These are phyloP conservation scores for Paramecium octaurelia DNA, from an alignment of 73 alveolate species.

Conservation along the genomic window DNA sequence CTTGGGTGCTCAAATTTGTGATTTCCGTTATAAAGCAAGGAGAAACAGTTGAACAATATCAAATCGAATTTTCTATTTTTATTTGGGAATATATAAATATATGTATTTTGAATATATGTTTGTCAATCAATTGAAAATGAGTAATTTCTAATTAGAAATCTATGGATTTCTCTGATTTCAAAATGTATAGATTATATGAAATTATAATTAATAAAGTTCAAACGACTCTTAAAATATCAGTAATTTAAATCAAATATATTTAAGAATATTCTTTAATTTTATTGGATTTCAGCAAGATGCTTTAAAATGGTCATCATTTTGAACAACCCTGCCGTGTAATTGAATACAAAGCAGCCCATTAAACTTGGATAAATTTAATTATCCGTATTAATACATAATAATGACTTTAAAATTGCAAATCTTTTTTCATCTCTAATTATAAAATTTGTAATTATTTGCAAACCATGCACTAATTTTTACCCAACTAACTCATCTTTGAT, in stretches of 20 bases:
- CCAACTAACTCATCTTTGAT: neutral
- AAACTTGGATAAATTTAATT: neutral
- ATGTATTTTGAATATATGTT: neutral
- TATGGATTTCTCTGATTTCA: neutral
- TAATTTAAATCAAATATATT: neutral
- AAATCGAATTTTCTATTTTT: neutral
- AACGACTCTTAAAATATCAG: neutral
- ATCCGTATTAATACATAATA: neutral
- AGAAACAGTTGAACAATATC: no score
- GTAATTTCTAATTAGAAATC: neutral
- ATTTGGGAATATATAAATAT: neutral
- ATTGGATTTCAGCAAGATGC: neutral
- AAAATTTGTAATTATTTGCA: neutral
- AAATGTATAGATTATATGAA: neutral
- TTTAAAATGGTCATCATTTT: neutral
- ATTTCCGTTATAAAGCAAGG: no score
- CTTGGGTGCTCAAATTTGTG: neutral
- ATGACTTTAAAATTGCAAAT: neutral
- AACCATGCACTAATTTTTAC: neutral
- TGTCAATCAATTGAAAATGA: neutral
- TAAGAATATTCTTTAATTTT: neutral
- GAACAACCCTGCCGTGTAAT: neutral
- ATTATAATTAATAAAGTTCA: neutral
- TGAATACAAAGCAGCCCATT: neutral
- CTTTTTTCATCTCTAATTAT: neutral